A percentile compares a stretch with the other conserved stretches of the same genome.
These are phyloP conservation scores for Pharus latifolius DNA, from an alignment of 176 grass and related monocot genomes.

Conservation along the genomic window DNA sequence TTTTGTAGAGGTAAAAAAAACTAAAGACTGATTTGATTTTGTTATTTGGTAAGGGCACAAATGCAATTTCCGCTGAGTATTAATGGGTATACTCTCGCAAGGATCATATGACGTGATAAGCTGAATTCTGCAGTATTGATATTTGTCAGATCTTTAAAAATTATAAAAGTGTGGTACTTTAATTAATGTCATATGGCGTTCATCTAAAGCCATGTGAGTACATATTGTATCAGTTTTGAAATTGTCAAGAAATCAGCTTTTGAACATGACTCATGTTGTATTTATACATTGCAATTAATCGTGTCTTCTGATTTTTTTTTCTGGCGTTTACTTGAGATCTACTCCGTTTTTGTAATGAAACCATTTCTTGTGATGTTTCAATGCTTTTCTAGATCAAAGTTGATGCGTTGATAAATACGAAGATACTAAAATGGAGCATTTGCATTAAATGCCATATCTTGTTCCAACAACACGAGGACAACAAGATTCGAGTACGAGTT, in stretches of 20 bases:
- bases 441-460: background rate
- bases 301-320: background rate
- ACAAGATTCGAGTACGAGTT: too few species aligned
- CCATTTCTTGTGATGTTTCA: background rate
- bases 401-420: background rate
- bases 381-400: background rate
- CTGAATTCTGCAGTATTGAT: background rate
- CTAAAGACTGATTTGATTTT: too few species aligned
- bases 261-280: too few species aligned
- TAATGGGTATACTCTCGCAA: background rate
- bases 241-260: too few species aligned
- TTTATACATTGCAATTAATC: too few species aligned
- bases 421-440: slow-evolving; percentile 2
- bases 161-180: background rate
- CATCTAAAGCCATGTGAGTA: too few species aligned
- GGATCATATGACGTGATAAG: background rate
- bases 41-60: too few species aligned
- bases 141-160: slow-evolving; percentile 20
- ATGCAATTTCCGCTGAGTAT: too few species aligned
- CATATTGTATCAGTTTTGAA: too few species aligned
- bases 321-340: background rate
- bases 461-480: background rate
- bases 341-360: background rate
- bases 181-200: background rate
- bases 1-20: too few species aligned